phyloP scores from a whole-genome alignment of 768 basidiomycete species.

The Lentinula sp. region DNA sequence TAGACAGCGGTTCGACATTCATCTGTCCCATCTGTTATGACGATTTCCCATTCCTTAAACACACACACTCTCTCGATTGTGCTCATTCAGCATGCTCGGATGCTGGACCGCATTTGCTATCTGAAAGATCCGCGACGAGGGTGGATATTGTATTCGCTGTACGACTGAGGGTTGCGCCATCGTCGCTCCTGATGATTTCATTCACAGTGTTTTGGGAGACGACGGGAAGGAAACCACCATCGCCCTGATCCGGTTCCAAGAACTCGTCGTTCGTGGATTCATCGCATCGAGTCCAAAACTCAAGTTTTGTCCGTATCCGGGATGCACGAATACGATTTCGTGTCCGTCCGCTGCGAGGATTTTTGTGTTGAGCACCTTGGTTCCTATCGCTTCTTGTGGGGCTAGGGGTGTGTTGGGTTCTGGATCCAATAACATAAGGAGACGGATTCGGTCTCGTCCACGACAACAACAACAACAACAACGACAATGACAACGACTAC shows the following conservation, averaged over 20 bases:
- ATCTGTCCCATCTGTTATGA: no score
- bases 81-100: slow-evolving; percentile 77
- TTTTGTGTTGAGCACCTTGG: background rate
- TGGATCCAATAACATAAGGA: no score
- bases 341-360: no score
- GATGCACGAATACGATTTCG: no score
- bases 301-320: no score
- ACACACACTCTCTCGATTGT: slow-evolving; percentile 36
- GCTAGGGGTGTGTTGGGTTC: slow-evolving; percentile 6
- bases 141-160: slow-evolving; percentile 65
- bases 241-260: slow-evolving; percentile 69
- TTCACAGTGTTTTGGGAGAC: no score
- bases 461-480: no score
- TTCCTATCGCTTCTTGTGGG: no score
- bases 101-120: slow-evolving; percentile 81
- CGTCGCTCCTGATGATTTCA: slow-evolving; percentile 54
- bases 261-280: slow-evolving; percentile 84
- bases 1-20: no score
- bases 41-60: no score
- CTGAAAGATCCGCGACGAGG: slow-evolving; percentile 40
- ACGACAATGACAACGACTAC: no score
- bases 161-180: slow-evolving; percentile 37
- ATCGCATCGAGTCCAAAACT: slow-evolving; percentile 66
- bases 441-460: no score
- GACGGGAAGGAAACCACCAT: slow-evolving; percentile 16